Evolutionary conservation across 306 rosid species (phyloP).

Genomic region (Leucaena leucocephala): DNA sequence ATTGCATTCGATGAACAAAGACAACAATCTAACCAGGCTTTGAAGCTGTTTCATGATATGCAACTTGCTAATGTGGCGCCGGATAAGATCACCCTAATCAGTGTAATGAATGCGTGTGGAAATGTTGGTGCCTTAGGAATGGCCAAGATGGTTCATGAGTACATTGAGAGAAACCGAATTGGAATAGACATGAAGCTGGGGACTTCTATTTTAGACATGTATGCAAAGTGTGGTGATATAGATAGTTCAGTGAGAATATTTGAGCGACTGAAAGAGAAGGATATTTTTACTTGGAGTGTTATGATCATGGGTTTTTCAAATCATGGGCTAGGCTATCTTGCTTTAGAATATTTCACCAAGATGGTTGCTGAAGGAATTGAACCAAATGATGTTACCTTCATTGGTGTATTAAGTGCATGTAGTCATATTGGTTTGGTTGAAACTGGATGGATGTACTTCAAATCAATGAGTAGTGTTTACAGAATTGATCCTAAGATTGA

Average conservation of each 20-base stretch:
- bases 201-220: slow-evolving; percentile 39
- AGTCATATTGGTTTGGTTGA: slow-evolving; percentile 38
- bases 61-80: slow-evolving; percentile 27
- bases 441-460: slow-evolving; percentile 32
- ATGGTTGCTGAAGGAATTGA: slow-evolving; percentile 29
- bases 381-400: slow-evolving; percentile 39
- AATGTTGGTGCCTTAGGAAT: slow-evolving; percentile 36
- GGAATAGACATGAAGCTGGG: slow-evolving; percentile 30
- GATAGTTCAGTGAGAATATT: slow-evolving; percentile 29
- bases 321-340: slow-evolving; percentile 33
- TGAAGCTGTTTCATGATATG: slow-evolving; percentile 36
- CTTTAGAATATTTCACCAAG: slow-evolving; percentile 30
- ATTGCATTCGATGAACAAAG: background rate
- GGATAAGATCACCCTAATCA: slow-evolving; percentile 30
- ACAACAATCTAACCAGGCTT: slow-evolving; percentile 20
- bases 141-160: slow-evolving; percentile 37
- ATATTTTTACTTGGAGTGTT: slow-evolving; percentile 34
- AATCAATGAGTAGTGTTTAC: slow-evolving; percentile 22
- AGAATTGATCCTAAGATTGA: slow-evolving; percentile 29
- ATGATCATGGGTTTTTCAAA: slow-evolving; percentile 35
- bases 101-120: slow-evolving; percentile 33
- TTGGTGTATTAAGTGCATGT: slow-evolving; percentile 36
- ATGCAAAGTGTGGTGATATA: slow-evolving; percentile 42
- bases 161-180: slow-evolving; percentile 30
- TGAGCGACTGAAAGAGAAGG: slow-evolving; percentile 15